Evolutionary conservation across 129 eudicot species (phyloP), one percentile per base, ranked within the genome.

Genomic region (Tagetes erecta): DNA sequence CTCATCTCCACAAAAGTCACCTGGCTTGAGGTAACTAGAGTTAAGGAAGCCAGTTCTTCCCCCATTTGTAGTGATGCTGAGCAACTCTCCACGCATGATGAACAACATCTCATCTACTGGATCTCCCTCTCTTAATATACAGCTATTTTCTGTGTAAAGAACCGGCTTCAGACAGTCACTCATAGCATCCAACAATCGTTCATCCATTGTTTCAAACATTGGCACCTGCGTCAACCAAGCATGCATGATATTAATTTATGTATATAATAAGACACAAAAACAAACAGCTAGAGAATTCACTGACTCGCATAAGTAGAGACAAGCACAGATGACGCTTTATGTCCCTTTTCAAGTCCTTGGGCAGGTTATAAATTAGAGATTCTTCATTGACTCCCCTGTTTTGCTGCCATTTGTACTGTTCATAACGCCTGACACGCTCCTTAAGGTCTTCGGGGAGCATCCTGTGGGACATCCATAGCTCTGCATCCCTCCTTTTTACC

Each of bases 381-480:
- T 93, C 87, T 79, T 93, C 96, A n/a, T 93, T 86, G 9, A 93
- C 96, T 40, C 98, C 96, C 71, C 98, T 73, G 70, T 88, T 93
- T 82, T 87, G 87, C 80, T 87, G 95, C 98, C 98, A 93, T 77
- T 70, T 90, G 78, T 89, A 90, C 60, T 93, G 96, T 56, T 89
- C 92, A 62, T 90, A 86, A 40, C 92, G 77, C 67, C 95, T 86
- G 35, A 93, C 83, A 57, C 98, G 85, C 60, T 53, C 80, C 74
- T 77, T 84, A 5, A 93, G 82, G 36, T 82, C 58, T 39, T 89
- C 92, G 20, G 98, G 98, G 55, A 93, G 96, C 92, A 86, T 67
- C 6, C 96, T 90, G 80, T 93, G 98, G 53, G 95, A 86, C 95
- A 93, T 90, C 98, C 98, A 93, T 59, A 77, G 86, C 86, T 89